These are phyloP conservation scores for Fragosphaeria purpurea DNA, from an alignment of 2,329 filamentous ascomycete species.

Conservation along the genomic window DNA sequence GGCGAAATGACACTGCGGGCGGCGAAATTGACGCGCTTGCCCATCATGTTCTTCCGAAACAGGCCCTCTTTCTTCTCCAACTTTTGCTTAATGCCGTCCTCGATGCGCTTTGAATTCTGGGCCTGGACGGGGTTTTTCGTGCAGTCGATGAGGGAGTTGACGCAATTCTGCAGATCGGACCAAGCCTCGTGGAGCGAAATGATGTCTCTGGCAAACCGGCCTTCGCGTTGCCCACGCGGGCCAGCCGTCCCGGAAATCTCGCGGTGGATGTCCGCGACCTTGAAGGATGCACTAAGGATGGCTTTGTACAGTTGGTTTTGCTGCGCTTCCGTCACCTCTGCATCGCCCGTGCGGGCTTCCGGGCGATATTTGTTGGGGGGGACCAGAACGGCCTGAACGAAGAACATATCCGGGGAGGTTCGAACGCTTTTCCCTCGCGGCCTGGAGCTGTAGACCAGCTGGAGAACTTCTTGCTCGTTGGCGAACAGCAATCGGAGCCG, in stretches of 20 bases:
- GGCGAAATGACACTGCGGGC: conserved; percentile 96
- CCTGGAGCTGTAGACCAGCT: conserved; percentile 74
- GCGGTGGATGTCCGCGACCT: conserved; percentile 62
- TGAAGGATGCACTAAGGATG: conserved; percentile 66
- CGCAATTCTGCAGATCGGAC: conserved; percentile 73
- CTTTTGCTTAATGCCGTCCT: conserved; percentile 95
- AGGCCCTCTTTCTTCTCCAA: conserved; percentile 98
- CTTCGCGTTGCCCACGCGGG: conserved; percentile 9
- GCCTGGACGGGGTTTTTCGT: conserved; percentile 77
- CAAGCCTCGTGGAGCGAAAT: conserved; percentile 72
- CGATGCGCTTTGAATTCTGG: conserved; percentile 63
- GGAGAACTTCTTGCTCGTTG: conserved; percentile 74
- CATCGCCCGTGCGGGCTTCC: conserved; percentile 69
- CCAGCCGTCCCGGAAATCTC: conserved; percentile 46
- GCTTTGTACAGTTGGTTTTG: conserved; percentile 82
- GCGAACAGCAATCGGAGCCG: conserved; percentile 72
- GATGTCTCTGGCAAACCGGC: conserved; percentile 43
- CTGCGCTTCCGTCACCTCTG: conserved; percentile 75
- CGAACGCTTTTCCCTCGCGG: conserved; percentile 43
- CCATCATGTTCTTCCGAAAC: conserved; percentile 99
- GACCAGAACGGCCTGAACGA: conserved; percentile 75
- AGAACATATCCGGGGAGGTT: conserved; percentile 85
- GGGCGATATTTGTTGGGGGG: conserved; percentile 89
- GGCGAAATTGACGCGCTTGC: conserved; percentile 97
- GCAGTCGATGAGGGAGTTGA: conserved; percentile 88